These are phyloP conservation scores for Coemansia sp. DNA, from an alignment of 371 early-diverging fungal genomes.

Conservation along the genomic window DNA sequence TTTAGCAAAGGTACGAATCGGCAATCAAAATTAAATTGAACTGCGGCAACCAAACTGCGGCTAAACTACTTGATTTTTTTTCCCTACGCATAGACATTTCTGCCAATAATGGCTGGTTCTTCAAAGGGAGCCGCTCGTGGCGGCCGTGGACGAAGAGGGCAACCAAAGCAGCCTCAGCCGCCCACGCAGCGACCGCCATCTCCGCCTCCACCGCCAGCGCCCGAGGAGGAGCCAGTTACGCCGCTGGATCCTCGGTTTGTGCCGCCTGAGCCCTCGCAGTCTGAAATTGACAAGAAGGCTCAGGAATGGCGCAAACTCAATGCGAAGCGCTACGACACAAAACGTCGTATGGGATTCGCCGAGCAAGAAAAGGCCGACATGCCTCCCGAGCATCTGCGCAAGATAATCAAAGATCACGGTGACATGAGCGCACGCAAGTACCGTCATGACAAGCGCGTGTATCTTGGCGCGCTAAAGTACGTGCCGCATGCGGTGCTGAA, in stretches of 20 bases:
- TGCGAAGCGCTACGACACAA: conserved; percentile 88
- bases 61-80: neutral
- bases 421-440: conserved; percentile 98
- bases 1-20: neutral
- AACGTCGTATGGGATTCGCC: conserved; percentile 83
- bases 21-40: neutral
- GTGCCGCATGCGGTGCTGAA: conserved; percentile 98
- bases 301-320: conserved; percentile 91
- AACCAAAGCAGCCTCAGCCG: conserved; percentile 1
- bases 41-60: neutral
- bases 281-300: conserved; percentile 74
- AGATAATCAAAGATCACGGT: conserved; percentile 97
- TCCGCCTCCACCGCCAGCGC: neutral
- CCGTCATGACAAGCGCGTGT: conserved; percentile 94
- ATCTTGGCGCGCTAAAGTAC: conserved; percentile 97
- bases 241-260: conserved; percentile 42
- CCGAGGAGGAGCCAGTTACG: conserved; percentile 1
- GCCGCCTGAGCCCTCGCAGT: conserved; percentile 52
- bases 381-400: conserved; percentile 97
- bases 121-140: neutral
- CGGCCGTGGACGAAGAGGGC: neutral
- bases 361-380: conserved; percentile 80
- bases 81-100: neutral
- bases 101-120: conserved; percentile 9
- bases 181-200: conserved; percentile 2